These are phyloP conservation scores for Tremella yokohamensis DNA, from an alignment of 768 basidiomycete species.

Conservation along the genomic window DNA sequence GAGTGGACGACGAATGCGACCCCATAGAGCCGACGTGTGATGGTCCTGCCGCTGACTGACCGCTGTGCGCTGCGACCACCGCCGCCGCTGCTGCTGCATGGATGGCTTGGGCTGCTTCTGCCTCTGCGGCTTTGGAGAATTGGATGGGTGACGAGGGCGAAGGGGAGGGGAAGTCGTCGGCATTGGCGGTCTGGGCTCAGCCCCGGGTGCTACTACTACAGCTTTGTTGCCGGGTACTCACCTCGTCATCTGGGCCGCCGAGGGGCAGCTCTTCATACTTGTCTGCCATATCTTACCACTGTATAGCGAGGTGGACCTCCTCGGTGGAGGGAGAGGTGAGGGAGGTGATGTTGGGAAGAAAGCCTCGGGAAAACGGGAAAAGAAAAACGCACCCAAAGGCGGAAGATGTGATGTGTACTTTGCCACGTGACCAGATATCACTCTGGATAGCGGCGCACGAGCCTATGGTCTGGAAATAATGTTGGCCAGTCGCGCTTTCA, in stretches of 20 bases:
- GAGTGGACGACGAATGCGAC: too few species aligned
- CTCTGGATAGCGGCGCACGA: too few species aligned
- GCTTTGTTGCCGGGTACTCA: too few species aligned
- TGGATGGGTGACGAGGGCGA: conserved; percentile 24
- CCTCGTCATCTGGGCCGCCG: conserved; percentile 1
- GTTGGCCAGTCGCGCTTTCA: too few species aligned
- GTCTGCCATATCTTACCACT: too few species aligned
- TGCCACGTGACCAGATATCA: too few species aligned
- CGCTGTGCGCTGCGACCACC: conserved; percentile 7
- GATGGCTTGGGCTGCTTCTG: conserved; percentile 32
- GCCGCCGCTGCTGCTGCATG: conserved; percentile 25
- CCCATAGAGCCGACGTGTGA: background rate
- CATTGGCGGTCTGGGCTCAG: conserved; percentile 23
- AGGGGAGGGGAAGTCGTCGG: conserved; percentile 41
- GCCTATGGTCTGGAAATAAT: too few species aligned
- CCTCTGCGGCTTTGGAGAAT: conserved; percentile 27
- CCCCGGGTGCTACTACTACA: background rate
- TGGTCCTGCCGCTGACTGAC: background rate
- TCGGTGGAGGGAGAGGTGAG: conserved; percentile 14
- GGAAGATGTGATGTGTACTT: too few species aligned
- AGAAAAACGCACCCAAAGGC: too few species aligned
- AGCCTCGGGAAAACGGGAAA: conserved; percentile 10
- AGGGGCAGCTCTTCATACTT: conserved; percentile 17
- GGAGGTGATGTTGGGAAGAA: too few species aligned
- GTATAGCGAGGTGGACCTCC: too few species aligned